Evolutionary conservation across 371 early-diverging fungal genomes (phyloP).

Genomic region (Mucor sp.): DNA sequence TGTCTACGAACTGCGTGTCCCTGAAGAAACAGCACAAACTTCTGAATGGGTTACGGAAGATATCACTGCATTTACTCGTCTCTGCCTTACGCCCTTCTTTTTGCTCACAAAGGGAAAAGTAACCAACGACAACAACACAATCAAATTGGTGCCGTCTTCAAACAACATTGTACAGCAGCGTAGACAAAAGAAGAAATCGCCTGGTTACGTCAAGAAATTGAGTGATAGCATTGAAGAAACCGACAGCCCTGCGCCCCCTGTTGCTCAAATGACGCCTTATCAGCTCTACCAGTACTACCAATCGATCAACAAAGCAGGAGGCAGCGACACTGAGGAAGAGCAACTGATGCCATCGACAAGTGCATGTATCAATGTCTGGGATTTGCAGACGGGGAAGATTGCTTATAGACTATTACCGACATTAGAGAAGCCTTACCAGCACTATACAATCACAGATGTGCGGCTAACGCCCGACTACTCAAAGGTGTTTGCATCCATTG

Average conservation of each 20-base stretch:
- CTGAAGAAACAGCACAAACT: neutral
- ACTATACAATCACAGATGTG: constrained; percentile 44
- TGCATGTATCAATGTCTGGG: constrained; percentile 61
- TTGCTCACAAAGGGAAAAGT: constrained; percentile 51
- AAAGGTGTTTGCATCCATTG: constrained; percentile 38
- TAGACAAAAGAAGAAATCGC: neutral
- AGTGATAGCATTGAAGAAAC: constrained; percentile 6
- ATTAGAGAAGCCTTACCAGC: constrained; percentile 15
- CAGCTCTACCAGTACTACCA: constrained; percentile 41
- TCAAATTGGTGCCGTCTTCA: constrained; percentile 8
- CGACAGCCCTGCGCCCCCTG: neutral
- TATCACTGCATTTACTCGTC: constrained; percentile 38
- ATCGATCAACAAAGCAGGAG: constrained; percentile 5
- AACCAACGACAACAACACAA: neutral
- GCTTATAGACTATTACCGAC: constrained; percentile 47
- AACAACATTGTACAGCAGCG: constrained; percentile 19
- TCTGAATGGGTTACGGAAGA: constrained; percentile 27
- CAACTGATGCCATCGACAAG: constrained; percentile 21
- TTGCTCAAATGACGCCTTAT: constrained; percentile 36
- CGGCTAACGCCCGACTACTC: constrained; percentile 29
- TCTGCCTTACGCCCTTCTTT: constrained; percentile 60
- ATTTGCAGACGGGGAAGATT: constrained; percentile 51
- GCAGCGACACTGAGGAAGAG: neutral
- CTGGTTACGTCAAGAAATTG: constrained; percentile 18
- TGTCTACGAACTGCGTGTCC: constrained; percentile 45